Percentiles rank a stretch among this genome's conserved stretches.
Conservation (phyloP, 116 monocot species). For the Dioscorea cayenensis region DNA sequence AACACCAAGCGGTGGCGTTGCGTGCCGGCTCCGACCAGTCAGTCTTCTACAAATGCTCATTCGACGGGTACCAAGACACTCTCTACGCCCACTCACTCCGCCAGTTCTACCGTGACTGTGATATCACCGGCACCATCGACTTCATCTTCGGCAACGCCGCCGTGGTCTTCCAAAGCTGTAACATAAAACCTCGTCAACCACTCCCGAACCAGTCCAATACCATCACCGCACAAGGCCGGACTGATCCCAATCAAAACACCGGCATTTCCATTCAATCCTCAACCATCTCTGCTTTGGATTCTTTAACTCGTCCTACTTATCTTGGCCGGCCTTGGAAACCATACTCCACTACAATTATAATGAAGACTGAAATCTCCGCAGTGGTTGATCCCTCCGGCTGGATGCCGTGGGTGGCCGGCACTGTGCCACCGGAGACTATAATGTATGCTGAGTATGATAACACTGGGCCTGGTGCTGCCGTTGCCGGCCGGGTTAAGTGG, state of each 20-base stretch:
- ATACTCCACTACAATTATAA: constrained; percentile 35
- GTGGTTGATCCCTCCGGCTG: constrained; percentile 16
- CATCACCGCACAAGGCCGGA: constrained; percentile 38
- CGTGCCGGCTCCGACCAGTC: constrained; percentile 36
- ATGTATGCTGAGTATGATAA: constrained; percentile 38
- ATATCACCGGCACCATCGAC: constrained; percentile 47
- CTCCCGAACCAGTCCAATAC: constrained; percentile 22
- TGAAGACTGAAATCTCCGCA: constrained; percentile 30
- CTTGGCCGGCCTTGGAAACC: constrained; percentile 50
- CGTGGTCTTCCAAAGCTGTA: constrained; percentile 46
- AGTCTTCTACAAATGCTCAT: constrained; percentile 39
- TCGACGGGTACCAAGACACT: constrained; percentile 50
- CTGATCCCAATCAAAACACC: constrained; percentile 49
- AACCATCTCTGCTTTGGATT: constrained; percentile 15
- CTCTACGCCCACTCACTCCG: constrained; percentile 39
- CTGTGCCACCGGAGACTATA: constrained; percentile 24
- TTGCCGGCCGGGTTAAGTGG: constrained; percentile 35
- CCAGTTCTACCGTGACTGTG: constrained; percentile 61
- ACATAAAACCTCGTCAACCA: constrained; percentile 24
- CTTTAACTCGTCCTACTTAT: constrained; percentile 20
- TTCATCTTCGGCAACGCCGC: constrained; percentile 57
- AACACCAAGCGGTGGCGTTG: constrained; percentile 40
- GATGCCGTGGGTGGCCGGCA: constrained; percentile 19
- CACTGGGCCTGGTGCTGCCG: constrained; percentile 26
- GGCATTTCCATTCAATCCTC: constrained; percentile 42